Evolutionary conservation across 2,329 filamentous ascomycete genomes (phyloP), one percentile per base, ranked within the genome.

Genomic region (Penicillium brasilianum): DNA sequence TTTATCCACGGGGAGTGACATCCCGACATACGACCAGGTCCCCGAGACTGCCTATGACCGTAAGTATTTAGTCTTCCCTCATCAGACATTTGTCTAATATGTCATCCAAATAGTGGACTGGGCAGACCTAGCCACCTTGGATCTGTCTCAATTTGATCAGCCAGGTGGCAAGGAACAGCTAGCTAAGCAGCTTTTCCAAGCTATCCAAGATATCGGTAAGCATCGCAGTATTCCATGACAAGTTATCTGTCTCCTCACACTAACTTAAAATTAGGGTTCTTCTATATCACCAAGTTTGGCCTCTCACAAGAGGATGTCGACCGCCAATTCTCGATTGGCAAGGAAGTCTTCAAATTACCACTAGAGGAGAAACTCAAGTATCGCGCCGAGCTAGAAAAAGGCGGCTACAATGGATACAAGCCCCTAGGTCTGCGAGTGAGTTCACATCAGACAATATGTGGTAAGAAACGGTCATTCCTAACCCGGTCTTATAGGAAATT

Each of bases 251-350:
- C 0, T n/a, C 41, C 43, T 11, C 9, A 75, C n/a, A 34, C 48
- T 34, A 1, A 50, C 32, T 7, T 25, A 4, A 3, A 8, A 58
- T 72, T 75, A 55, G 83, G 85, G 0, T 85, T 88, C 76, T 88
- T 88, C 74, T 87, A 87, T 61, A 81, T 88, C 32, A 81, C 81
- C 62, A 86, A 87, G 71, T 87, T 84, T 61, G 85, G 85, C 14
- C 75, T 88, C 5, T 76, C 75, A 0, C 83, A 87, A 67, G 84
- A 86, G 55, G 77, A 86, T 67, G 80, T 88, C 1, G 82, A 88
- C 62, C 76, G 79, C 2, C 85, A 88, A 66, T 88, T 87, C 64
- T 82, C 85, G 4, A 81, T 88, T 14, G 85, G 82, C 2, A 83
- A 84, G 59, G 76, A 83, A 36, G 80, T 88, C 58, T 87, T 87